Base-by-base conservation (phyloP, 768 basidiomycete genomes). In the Naganishia randhawae region DNA sequence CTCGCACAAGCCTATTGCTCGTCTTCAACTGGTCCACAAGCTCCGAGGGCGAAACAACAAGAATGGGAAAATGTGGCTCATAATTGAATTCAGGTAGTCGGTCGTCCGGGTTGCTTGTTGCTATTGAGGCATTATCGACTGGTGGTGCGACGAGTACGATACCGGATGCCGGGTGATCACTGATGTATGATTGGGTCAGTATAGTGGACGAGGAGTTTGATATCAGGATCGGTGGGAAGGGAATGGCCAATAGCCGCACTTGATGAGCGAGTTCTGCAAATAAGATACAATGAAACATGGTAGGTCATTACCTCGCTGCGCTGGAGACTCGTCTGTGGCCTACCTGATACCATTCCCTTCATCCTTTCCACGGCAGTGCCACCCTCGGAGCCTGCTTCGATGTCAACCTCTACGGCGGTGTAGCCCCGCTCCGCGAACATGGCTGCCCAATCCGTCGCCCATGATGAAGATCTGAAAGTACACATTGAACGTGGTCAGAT, bases 181-280 rank as follows among this genome's bases (percentile, higher is more conserved):
- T 88, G 69, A 89, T 84, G 75, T 87, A 89, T 25, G 85, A 82
- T 75, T 89, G 86, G 9, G 86, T 84, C 63, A 89, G 83, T 39
- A 88, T 80, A 65, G 86, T 83, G 11, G 70, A 70, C 8, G 63
- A 22, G 7, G 72, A 73, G 3, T 54, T 53, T 2, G 78, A 66
- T 37, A 80, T 69, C 35, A 80, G n/a, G 48, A 80, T 71, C 7
- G 78, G 78, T 1, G 78, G 74, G 63, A 78, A 80, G n/a, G 78
- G 78, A 29, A 80, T 78, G 14, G 76, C 74, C 53, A 78, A 37
- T 11, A 76, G 67, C 6, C 78, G 67, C 53, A 80, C 78, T 51
- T 80, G 74, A 31, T 73, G 69, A 4, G 76, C 69, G n/a, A 78
- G 71, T 29, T 71, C 54, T 25, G 69, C n/a, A 54, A n/a, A 7